Base-by-base conservation (phyloP, 75 land plant species). In the Chamaecyparis obtusa region DNA sequence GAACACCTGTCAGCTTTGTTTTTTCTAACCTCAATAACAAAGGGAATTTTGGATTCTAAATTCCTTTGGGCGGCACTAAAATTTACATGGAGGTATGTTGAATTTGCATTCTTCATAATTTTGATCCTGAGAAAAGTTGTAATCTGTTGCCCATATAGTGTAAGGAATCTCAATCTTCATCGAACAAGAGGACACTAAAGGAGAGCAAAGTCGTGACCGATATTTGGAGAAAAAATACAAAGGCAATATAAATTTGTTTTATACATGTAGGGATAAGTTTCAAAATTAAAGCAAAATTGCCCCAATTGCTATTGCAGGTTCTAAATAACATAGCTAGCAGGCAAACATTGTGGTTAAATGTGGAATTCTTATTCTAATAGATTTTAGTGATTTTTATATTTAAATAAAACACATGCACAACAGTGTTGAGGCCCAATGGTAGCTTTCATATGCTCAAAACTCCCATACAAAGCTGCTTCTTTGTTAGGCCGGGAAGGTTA, bases 1-100 rank as follows among this genome's bases (percentile, higher is more conserved):
- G 75, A 71, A 9, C 35, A 71, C n/a, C 32, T 71, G 32, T 71
- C 35, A 71, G 3, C 32, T 2, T 71, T 71, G 33, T 32, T 71
- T 71, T 71, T 71, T 32, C 10, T 30, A 71, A 71, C 75, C 10
- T 60, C 10, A 71, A 71, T 71, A 71, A 71, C 10, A 35, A 71
- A 71, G 75, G 57, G 75, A 71, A 71, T 10, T 32, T 71, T 71
- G 75, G 33, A 21, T 11, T 32, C 75, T 35, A 71, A 71, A n/a
- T 32, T 30, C 21, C 35, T 32, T 30, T 35, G 75, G 8, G 35
- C 35, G 75, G 75, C 35, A 71, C 32, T 71, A 32, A 5, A 35
- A 35, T 71, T n/a, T 30, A 71, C 75, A 71, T 71, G 75, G 35
- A 71, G 75, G 75, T 71, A 69, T 69, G 32, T 69, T 69, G 74